Conservation (phyloP, 331 rosid genomes). For the Acacia pycnantha region DNA sequence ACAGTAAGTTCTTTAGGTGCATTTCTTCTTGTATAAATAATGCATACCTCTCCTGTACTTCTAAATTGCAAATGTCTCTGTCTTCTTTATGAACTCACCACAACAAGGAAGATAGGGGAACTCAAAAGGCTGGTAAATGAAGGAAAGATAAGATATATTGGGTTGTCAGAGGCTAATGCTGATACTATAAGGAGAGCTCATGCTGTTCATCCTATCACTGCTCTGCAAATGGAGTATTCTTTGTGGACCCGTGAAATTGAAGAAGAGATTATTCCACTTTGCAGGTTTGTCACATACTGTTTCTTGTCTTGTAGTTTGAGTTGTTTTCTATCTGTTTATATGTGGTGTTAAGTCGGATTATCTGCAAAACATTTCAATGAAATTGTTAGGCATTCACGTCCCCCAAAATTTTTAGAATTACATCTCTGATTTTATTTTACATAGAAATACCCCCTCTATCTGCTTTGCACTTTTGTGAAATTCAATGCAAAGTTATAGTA, state of each 20-base stretch:
- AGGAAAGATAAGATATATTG: slow-evolving; percentile 42
- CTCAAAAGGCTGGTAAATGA: slow-evolving; percentile 43
- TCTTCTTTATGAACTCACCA: neutral
- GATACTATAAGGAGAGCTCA: slow-evolving; percentile 53
- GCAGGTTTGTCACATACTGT: slow-evolving; percentile 38
- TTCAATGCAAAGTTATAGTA: neutral
- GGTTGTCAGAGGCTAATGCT: slow-evolving; percentile 46
- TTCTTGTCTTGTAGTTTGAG: neutral
- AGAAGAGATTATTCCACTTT: slow-evolving; percentile 50
- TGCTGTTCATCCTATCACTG: slow-evolving; percentile 58
- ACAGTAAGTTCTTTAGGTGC: slow-evolving; percentile 39
- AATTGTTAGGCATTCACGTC: neutral
- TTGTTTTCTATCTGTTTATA: neutral
- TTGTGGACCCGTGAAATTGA: slow-evolving; percentile 54
- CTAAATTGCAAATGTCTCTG: neutral
- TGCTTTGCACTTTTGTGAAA: neutral
- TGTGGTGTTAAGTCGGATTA: neutral
- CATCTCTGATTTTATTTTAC: neutral
- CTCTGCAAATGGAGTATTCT: slow-evolving; percentile 57
- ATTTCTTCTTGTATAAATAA: neutral
- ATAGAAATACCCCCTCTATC: neutral
- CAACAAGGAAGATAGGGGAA: slow-evolving; percentile 49
- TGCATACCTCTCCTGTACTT: neutral
- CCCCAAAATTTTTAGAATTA: neutral
- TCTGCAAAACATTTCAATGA: neutral